Conservation (phyloP, 139 green algal species). For the Pedinophyceae sp. region DNA sequence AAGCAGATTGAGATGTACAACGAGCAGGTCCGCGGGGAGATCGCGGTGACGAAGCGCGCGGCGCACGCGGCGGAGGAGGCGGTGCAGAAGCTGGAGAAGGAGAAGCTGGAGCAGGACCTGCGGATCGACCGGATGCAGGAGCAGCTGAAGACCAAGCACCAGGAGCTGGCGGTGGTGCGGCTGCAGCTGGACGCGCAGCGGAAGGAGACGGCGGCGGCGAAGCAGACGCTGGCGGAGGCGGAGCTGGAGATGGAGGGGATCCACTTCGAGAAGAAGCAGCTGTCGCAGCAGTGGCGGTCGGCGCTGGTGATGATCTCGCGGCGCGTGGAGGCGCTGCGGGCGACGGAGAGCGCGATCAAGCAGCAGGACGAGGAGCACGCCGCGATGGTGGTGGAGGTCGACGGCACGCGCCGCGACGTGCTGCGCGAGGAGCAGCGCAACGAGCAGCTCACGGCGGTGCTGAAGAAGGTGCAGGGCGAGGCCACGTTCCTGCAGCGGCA, state of each 20-base stretch:
- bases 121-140: constrained; percentile 49
- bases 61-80: constrained; percentile 64
- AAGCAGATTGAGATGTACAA: constrained; percentile 47
- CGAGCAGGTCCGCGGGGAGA: constrained; percentile 45
- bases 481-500: constrained; percentile 34
- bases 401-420: constrained; percentile 49
- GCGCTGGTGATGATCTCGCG: constrained; percentile 51
- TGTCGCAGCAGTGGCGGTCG: constrained; percentile 63
- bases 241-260: constrained; percentile 67
- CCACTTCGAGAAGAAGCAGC: constrained; percentile 79
- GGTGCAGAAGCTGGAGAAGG: constrained; percentile 53
- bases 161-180: constrained; percentile 21
- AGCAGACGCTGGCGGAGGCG: constrained; percentile 19
- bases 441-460: constrained; percentile 47
- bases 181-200: constrained; percentile 49
- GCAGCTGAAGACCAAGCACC: constrained; percentile 28
- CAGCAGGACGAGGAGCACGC: constrained; percentile 58
- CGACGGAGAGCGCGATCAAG: constrained; percentile 48
- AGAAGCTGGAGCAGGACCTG: constrained; percentile 70
- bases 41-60: constrained; percentile 57
- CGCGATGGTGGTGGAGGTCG: constrained; percentile 42
- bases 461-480: constrained; percentile 55
- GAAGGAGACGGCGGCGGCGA: constrained; percentile 43
- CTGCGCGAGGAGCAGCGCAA: constrained; percentile 40
- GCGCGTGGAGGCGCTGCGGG: constrained; percentile 53